Percentiles rank a stretch among this genome's conserved stretches.
Evolutionary conservation across 495 filamentous ascomycete genomes (phyloP).

Genomic region (Aspergillus diversus): DNA sequence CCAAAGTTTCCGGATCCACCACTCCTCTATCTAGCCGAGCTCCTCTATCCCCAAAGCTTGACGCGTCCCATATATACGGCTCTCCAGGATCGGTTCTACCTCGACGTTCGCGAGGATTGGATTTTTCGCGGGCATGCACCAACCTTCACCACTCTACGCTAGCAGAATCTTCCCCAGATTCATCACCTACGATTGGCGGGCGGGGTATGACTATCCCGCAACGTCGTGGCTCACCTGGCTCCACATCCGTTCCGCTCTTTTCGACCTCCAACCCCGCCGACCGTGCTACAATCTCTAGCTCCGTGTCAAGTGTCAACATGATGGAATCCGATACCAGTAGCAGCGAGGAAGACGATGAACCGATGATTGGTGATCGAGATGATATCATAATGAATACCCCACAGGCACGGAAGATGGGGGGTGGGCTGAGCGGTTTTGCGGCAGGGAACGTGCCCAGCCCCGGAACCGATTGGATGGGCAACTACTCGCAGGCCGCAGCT

Average conservation of each 20-base stretch:
- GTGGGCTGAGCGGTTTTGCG: slow-evolving; percentile 52
- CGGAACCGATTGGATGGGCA: slow-evolving; percentile 61
- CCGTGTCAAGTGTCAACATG: slow-evolving; percentile 81
- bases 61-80: slow-evolving; percentile 79
- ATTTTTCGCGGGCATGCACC: slow-evolving; percentile 92
- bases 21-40: slow-evolving; percentile 60
- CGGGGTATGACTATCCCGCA: slow-evolving; percentile 78
- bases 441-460: slow-evolving; percentile 49
- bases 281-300: slow-evolving; percentile 76
- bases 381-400: slow-evolving; percentile 71
- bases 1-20: slow-evolving; percentile 56
- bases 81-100: slow-evolving; percentile 84
- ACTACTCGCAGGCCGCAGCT: slow-evolving; percentile 66
- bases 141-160: slow-evolving; percentile 95
- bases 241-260: slow-evolving; percentile 43
- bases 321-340: slow-evolving; percentile 75
- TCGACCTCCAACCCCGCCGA: slow-evolving; percentile 58
- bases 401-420: slow-evolving; percentile 43
- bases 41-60: slow-evolving; percentile 84
- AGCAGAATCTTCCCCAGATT: slow-evolving; percentile 90
- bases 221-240: slow-evolving; percentile 54
- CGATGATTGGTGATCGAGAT: slow-evolving; percentile 80
- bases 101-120: slow-evolving; percentile 80
- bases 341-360: slow-evolving; percentile 75
- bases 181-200: slow-evolving; percentile 82